phyloP scores from a whole-genome alignment of 2,329 filamentous ascomycete species.

The Tolypocladium pustulatum region DNA sequence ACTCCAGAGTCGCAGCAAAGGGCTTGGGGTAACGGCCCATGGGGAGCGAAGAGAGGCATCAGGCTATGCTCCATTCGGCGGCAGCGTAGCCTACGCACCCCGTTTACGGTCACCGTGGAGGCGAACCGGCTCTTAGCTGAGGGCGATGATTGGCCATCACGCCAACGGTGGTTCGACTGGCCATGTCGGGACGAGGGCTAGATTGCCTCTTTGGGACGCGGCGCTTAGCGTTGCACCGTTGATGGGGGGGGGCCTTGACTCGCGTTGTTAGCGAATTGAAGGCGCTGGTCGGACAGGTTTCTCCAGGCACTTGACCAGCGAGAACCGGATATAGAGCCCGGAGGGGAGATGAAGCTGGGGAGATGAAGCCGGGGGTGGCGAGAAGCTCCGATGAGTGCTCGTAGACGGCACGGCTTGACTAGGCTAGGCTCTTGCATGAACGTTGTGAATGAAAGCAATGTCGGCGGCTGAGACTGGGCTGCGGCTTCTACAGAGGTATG shows the following conservation, averaged over 20 bases:
- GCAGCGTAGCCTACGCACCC: not conserved
- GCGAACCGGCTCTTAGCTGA: not conserved
- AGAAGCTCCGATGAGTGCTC: not conserved
- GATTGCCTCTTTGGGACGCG: not conserved
- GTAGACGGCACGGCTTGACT: too few species aligned
- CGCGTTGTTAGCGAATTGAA: not conserved
- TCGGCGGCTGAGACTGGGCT: not conserved
- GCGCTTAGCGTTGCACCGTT: not conserved
- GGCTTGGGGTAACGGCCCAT: not conserved
- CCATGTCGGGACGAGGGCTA: not conserved
- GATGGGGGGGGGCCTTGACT: not conserved
- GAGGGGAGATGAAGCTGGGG: not conserved
- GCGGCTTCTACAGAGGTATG: too few species aligned
- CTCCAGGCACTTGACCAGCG: not conserved
- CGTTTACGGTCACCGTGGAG: not conserved
- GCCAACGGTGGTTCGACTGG: not conserved
- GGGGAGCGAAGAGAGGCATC: not conserved
- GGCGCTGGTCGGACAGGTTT: not conserved
- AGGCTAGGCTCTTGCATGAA: not conserved
- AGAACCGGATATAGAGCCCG: not conserved
- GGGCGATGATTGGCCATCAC: not conserved
- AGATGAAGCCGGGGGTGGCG: not conserved
- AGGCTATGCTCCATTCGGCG: not conserved
- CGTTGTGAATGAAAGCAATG: not conserved
- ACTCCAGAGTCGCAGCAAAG: not conserved